phyloP scores from a whole-genome alignment of 306 rosid species.

The Gynostemma pentaphyllum region DNA sequence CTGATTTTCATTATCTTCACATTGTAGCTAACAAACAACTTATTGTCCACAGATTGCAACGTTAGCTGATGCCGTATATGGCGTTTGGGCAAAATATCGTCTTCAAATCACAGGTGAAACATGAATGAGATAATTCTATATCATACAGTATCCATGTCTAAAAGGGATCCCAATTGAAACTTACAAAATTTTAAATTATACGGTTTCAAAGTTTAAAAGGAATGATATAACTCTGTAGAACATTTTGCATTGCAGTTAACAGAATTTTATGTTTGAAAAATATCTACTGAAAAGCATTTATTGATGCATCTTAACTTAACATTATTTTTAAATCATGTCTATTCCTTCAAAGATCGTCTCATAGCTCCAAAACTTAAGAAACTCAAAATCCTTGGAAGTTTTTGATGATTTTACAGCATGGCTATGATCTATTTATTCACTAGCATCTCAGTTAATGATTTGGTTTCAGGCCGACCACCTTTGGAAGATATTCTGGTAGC shows the following conservation, averaged over 20 bases:
- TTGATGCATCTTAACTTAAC: neutral
- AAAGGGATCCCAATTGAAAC: neutral
- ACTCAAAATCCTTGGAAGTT: neutral
- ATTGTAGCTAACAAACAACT: constrained; percentile 8
- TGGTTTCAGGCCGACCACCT: constrained; percentile 65
- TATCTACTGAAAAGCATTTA: neutral
- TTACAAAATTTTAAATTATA: too few relatives aligned
- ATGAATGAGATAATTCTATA: neutral
- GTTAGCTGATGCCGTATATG: constrained; percentile 57
- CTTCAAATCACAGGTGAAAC: constrained; percentile 68
- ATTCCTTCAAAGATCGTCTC: neutral
- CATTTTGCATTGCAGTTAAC: neutral
- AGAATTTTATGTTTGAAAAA: neutral
- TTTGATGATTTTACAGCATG: constrained; percentile 1
- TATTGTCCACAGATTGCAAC: constrained; percentile 39
- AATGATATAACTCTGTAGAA: neutral
- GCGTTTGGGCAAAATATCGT: constrained; percentile 82
- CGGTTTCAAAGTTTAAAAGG: neutral
- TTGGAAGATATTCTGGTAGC: constrained; percentile 57
- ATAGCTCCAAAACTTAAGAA: neutral
- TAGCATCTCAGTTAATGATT: neutral
- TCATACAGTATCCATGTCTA: neutral
- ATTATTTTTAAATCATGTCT: neutral
- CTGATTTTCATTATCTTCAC: constrained; percentile 8
- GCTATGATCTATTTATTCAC: neutral